These are phyloP conservation scores for Rhizopogon vesiculosus DNA, from an alignment of 768 basidiomycete species.

Conservation along the genomic window DNA sequence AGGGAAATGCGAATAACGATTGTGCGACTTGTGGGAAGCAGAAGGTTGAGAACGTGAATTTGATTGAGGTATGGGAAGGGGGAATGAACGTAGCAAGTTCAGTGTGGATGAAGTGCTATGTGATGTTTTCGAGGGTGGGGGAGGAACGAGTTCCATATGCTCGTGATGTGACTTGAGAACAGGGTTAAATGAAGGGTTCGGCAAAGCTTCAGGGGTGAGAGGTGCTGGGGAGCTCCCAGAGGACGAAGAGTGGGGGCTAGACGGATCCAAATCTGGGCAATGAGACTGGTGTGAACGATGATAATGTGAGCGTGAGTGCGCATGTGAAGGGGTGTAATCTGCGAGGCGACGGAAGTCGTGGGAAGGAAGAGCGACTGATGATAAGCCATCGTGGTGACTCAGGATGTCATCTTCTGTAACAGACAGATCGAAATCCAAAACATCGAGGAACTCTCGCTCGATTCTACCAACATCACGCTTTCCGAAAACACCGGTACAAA, in stretches of 20 bases:
- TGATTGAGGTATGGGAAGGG: constrained; percentile 34
- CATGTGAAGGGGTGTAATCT: constrained; percentile 13
- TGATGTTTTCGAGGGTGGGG: constrained; percentile 21
- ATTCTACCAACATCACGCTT: constrained; percentile 78
- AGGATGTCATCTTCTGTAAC: constrained; percentile 63
- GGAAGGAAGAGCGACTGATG: constrained; percentile 19
- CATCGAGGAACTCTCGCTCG: constrained; percentile 78
- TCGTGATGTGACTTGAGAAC: constrained; percentile 24
- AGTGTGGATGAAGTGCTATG: constrained; percentile 26
- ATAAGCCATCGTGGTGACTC: constrained; percentile 34
- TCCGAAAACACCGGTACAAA: constrained; percentile 80
- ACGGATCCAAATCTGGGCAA: constrained; percentile 42
- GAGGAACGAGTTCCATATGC: constrained; percentile 19
- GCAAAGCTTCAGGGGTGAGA: constrained; percentile 23
- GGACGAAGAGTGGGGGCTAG: constrained; percentile 34
- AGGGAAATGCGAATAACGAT: constrained; percentile 20
- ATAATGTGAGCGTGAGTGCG: constrained; percentile 15
- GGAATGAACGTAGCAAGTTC: constrained; percentile 45
- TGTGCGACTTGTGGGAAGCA: constrained; percentile 20
- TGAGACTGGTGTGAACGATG: constrained; percentile 11
- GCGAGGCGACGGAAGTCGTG: constrained; percentile 23
- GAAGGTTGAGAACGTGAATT: constrained; percentile 11
- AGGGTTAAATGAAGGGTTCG: constrained; percentile 14
- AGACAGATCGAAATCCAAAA: constrained; percentile 70
- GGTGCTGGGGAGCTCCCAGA: constrained; percentile 30